These are phyloP conservation scores for Sporothrix variecibatus DNA, from an alignment of 2,329 filamentous ascomycete species.

Conservation along the genomic window DNA sequence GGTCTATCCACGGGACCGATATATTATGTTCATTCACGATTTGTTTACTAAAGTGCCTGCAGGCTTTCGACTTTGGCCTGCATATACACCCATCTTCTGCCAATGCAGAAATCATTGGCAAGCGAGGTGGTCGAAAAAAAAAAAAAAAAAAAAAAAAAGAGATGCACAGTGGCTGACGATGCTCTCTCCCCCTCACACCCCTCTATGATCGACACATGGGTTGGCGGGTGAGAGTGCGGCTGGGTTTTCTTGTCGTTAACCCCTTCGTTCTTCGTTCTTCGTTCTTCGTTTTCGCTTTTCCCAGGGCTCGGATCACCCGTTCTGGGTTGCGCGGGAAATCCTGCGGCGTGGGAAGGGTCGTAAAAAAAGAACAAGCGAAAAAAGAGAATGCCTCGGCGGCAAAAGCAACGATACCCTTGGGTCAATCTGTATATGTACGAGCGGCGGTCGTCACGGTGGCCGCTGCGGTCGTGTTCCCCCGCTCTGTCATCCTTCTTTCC, in stretches of 20 bases:
- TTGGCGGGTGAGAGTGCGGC: slow-evolving; percentile 3
- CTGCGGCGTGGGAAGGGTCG: not conserved
- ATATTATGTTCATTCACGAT: not conserved
- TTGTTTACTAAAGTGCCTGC: not conserved
- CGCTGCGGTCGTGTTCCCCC: not conserved
- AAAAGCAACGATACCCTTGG: slow-evolving; percentile 1
- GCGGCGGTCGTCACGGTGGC: too few species aligned
- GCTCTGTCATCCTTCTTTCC: not conserved
- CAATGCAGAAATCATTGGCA: not conserved
- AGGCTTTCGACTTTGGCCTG: not conserved
- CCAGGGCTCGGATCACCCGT: not conserved
- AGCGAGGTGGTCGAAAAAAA: not conserved
- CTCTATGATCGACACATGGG: not conserved
- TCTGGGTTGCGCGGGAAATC: not conserved
- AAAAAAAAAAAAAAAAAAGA: not conserved
- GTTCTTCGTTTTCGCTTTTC: not conserved
- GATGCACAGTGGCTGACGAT: not conserved
- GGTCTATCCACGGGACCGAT: not conserved
- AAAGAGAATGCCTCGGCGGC: slow-evolving; percentile 1
- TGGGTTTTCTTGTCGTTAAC: not conserved
- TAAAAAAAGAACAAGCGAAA: slow-evolving; percentile 1
- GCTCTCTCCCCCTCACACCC: not conserved
- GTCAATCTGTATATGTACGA: not conserved
- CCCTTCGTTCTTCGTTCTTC: too few species aligned
- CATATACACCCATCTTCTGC: not conserved